A percentile compares a stretch with the other conserved stretches of the same genome.
Conservation (phyloP, 768 basidiomycete genomes). For the Atractiella rhizophila region DNA sequence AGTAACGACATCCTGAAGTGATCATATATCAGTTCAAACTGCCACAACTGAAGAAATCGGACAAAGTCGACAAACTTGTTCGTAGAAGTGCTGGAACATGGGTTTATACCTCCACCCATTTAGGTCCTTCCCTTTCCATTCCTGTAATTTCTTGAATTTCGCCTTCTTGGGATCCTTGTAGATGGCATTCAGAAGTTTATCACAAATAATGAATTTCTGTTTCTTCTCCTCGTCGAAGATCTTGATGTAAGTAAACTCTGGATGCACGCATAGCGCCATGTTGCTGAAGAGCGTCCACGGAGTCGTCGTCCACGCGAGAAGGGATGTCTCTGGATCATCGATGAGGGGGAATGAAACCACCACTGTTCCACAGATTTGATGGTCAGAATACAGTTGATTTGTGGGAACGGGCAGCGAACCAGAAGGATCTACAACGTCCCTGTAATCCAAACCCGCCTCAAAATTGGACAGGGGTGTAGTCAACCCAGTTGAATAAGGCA, state of each 20-base stretch:
- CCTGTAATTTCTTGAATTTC: conserved; percentile 69
- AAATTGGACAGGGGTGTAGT: conserved; percentile 94
- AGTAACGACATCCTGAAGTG: conserved; percentile 75
- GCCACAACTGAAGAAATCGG: conserved; percentile 7
- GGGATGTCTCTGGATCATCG: conserved; percentile 65
- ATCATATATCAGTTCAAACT: conserved; percentile 3
- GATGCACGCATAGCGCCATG: conserved; percentile 81
- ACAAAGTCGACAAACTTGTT: conserved; percentile 34
- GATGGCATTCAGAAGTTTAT: conserved; percentile 54
- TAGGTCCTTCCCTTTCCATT: conserved; percentile 75
- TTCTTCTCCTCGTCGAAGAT: conserved; percentile 71
- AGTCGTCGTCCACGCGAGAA: conserved; percentile 96
- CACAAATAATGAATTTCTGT: conserved; percentile 74
- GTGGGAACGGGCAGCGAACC: conserved; percentile 26
- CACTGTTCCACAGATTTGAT: conserved; percentile 28
- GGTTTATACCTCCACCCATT: conserved; percentile 89
- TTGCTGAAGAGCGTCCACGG: conserved; percentile 97
- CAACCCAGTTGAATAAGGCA: conserved; percentile 93
- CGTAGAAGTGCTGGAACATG: conserved; percentile 86
- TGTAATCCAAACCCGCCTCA: conserved; percentile 75
- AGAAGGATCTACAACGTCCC: conserved; percentile 80
- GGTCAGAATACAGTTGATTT: neutral
- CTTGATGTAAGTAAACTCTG: conserved; percentile 85
- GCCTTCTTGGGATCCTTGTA: conserved; percentile 97
- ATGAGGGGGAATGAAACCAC: conserved; percentile 80